A percentile compares a stretch with the other conserved stretches of the same genome.
These are phyloP conservation scores for Cladosporium oxysporum DNA, from an alignment of 2,329 filamentous ascomycete genomes.

Conservation along the genomic window DNA sequence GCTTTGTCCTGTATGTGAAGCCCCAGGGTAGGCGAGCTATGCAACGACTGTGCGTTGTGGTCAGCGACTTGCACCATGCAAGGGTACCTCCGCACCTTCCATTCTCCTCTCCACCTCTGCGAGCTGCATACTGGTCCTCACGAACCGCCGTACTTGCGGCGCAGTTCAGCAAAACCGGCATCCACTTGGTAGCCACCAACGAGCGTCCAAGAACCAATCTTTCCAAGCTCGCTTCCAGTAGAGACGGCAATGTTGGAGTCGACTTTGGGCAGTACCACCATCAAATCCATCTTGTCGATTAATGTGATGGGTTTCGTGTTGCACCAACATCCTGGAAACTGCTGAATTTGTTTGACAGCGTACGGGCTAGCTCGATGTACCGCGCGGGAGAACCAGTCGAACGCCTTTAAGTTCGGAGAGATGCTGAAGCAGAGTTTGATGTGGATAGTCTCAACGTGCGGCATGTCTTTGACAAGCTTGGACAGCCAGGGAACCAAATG, in stretches of 20 bases:
- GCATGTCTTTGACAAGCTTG: neutral
- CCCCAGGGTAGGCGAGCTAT: neutral
- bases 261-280: neutral
- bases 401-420: neutral
- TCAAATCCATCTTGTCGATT: neutral
- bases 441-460: neutral
- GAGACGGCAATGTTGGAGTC: neutral
- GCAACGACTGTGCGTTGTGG: neutral
- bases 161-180: neutral
- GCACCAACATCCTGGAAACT: neutral
- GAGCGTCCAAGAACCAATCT: neutral
- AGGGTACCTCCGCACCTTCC: neutral
- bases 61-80: neutral
- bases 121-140: neutral
- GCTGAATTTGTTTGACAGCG: rapidly evolving
- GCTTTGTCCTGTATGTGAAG: neutral
- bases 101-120: neutral
- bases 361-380: neutral
- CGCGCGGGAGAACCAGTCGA: neutral
- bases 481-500: neutral
- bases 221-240: neutral
- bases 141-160: neutral
- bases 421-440: neutral
- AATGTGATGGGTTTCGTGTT: neutral
- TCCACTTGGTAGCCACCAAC: neutral